Evolutionary conservation across 2,329 filamentous ascomycete genomes (phyloP).

Genomic region (Fusarium veterinarium): DNA sequence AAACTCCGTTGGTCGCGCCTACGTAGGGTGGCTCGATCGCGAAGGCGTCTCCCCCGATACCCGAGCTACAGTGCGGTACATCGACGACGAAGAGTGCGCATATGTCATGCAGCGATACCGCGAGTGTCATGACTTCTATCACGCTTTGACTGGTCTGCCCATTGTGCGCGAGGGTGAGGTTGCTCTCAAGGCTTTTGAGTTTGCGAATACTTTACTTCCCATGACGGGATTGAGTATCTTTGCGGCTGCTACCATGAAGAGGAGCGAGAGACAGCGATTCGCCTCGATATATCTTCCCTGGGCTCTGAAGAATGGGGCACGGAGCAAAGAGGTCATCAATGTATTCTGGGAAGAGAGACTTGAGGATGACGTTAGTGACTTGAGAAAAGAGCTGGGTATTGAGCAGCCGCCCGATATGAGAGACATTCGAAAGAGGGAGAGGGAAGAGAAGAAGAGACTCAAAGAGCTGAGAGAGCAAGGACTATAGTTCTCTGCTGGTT

Average conservation of each 20-base stretch:
- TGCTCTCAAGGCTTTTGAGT: slow-evolving; percentile 98
- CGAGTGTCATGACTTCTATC: slow-evolving; percentile 98
- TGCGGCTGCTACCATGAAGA: slow-evolving; percentile 87
- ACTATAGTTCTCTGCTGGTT: slow-evolving; percentile 17
- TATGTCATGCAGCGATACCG: slow-evolving; percentile 99
- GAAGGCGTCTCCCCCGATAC: slow-evolving; percentile 96
- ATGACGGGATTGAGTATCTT: slow-evolving; percentile 93
- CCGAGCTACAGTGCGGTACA: slow-evolving; percentile 82
- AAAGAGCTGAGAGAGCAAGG: slow-evolving; percentile 56
- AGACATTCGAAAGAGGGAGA: slow-evolving; percentile 76
- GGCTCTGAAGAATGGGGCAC: slow-evolving; percentile 85
- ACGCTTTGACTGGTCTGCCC: slow-evolving; percentile 90
- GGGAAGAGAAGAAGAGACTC: slow-evolving; percentile 74
- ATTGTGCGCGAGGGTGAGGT: slow-evolving; percentile 95
- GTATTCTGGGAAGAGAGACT: slow-evolving; percentile 98
- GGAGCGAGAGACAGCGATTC: slow-evolving; percentile 81
- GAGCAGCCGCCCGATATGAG: slow-evolving; percentile 90
- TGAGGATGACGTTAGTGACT: slow-evolving; percentile 80
- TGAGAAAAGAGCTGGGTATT: slow-evolving; percentile 81
- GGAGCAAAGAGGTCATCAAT: slow-evolving; percentile 86
- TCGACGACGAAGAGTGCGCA: slow-evolving; percentile 94
- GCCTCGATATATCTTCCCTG: slow-evolving; percentile 84
- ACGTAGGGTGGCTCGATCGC: slow-evolving; percentile 90
- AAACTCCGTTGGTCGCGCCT: slow-evolving; percentile 82
- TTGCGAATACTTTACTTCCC: slow-evolving; percentile 90